Base-by-base conservation (phyloP, 2,329 filamentous ascomycete genomes). In the Diaporthe aspalathi region DNA sequence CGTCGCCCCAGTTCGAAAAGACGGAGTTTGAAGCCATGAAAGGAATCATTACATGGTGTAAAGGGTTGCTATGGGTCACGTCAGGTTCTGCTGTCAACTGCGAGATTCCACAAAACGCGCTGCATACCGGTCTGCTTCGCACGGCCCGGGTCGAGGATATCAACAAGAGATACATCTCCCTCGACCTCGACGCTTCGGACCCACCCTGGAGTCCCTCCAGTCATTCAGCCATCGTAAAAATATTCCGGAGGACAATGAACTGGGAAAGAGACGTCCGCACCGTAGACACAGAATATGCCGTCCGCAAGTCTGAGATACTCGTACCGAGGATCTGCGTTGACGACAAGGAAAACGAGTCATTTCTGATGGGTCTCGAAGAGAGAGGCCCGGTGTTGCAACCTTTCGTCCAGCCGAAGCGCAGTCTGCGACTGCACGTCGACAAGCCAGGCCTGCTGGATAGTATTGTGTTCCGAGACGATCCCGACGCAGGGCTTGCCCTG, bases 121-220 rank as follows among this genome's bases (percentile, higher is more conserved):
- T 7, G 24, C 50, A 52, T 9, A 17, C 20, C 29, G 50, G 50
- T 11, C 9, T 52, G 24, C 24, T 52, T 29, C 50, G 50, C 24
- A 52, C 50, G 27, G 50, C 50, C 8, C 50, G 24, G 12, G 24
- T 52, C 24, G 50, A 52, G 22, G 20, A 52, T 14, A 52, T 24
- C 50, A 52, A 24, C 50, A 52, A 52, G 50, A 52, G 50, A 17
- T 52, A 52, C 24, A 52, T 52, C 27, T 52, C 50, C 29, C 24
- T 52, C 24, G 50, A 52, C 50, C 50, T 52, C 14, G 50, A 52
- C 6, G 6, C 14, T 29, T 52, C 50, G 9, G 24, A 20, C 3
- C 7, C 16, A 29, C 24, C 24, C 9, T 52, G 50, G 50, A 52
- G 50, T 0, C 3, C 24, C 3, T 52, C 14, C 24, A 9, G 6